Evolutionary conservation across 2,329 filamentous ascomycete species (phyloP), one percentile per base, ranked within the genome.

Genomic region (Lachnellula suecica): DNA sequence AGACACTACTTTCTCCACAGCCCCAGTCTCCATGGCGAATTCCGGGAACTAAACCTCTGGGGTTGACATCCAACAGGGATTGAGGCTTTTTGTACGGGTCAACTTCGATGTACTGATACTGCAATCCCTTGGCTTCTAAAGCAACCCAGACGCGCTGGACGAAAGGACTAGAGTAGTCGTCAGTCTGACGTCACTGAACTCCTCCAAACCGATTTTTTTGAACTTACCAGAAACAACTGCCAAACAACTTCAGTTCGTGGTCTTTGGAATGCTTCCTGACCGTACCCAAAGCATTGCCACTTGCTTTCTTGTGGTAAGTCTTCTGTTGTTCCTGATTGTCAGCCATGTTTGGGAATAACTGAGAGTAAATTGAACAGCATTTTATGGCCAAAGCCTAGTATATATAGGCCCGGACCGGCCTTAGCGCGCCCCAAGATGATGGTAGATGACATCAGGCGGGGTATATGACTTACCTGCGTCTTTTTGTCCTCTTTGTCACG

Each of bases 141-240:
- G 90, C 88, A 58, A 96, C 94, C 91, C 91, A 96, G 23, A 94
- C 88, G 17, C 90, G 83, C 67, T 95, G 90, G 1, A 91, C 90
- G 66, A 93, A 94, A 23, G 90, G 90, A 65, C 87, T 68, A 46
- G 25, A 37, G 23, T 22, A 47, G 24, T 40, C 47, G 40, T 57
- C 43, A 61, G 52, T 48, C 49, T 60, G 58, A 57, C 44, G 43
- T 53, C 34, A 53, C 52, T 40, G 22, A 17, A 38, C 23, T 35
- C 11, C n/a, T 47, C 13, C 19, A 47, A 19, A 25, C 24, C 25
- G 42, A 37, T 15, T 40, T 45, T 5, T 44, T 45, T 29, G 46
- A 41, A 70, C 75, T 63, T 73, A 90, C 88, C 91, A 95, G 69
- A 91, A 94, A 67, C 88, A 92, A 62, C 87, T 88, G 24, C 89